phyloP scores from a whole-genome alignment of 75 land plant species.

The Cryptomeria japonica region DNA sequence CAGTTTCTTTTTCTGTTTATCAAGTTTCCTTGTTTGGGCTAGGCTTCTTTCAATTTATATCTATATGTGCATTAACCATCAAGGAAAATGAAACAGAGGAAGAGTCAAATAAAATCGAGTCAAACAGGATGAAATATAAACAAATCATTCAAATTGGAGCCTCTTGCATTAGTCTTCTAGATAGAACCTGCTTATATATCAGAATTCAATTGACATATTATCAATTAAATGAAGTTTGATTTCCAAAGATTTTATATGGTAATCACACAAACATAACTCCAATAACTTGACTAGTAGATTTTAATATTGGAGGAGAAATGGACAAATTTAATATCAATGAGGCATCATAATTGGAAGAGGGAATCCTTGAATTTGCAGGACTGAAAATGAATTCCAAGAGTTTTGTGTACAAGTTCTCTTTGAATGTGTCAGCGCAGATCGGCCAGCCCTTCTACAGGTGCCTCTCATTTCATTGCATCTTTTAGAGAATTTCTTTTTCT shows the following conservation, averaged over 20 bases:
- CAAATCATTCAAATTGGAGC: background rate
- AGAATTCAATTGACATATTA: background rate
- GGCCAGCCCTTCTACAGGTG: slow-evolving; percentile 93
- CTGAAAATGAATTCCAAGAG: slow-evolving; percentile 75
- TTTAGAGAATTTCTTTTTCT: background rate
- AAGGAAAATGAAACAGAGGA: background rate
- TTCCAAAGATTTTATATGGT: background rate
- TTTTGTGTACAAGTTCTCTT: slow-evolving; percentile 92
- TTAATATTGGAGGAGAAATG: background rate
- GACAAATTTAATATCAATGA: background rate
- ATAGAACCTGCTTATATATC: background rate
- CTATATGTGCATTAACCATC: background rate
- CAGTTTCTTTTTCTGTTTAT: background rate
- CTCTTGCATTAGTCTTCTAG: background rate
- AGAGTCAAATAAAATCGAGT: background rate
- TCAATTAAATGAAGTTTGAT: background rate
- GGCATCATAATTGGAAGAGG: background rate
- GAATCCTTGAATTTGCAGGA: slow-evolving; percentile 40
- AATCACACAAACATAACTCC: background rate
- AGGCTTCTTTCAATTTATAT: background rate
- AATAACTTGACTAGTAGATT: background rate
- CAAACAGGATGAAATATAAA: too few relatives aligned
- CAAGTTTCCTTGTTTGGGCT: background rate
- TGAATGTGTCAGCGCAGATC: slow-evolving; percentile 96
- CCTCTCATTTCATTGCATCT: background rate